Percentiles rank a stretch among this genome's conserved stretches.
Evolutionary conservation across 208 protist genomes (phyloP).

Genomic region (Leishmania lainsoni): DNA sequence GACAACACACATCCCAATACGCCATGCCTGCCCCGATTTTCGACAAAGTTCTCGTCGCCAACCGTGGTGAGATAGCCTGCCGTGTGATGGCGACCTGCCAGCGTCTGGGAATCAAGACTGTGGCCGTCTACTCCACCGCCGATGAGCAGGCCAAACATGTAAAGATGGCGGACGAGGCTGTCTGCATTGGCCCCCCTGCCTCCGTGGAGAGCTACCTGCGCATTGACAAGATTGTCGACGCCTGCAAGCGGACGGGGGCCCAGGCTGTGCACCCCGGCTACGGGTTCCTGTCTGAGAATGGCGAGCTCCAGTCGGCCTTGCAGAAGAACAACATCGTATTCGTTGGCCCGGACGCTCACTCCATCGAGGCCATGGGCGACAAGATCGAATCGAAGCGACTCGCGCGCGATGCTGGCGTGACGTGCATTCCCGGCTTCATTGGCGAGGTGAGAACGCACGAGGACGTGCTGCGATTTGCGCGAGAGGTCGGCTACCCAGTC

Average conservation of each 20-base stretch:
- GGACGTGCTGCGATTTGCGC: slow-evolving; percentile 50
- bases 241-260: slow-evolving; percentile 79
- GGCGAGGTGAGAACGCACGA: slow-evolving; percentile 41
- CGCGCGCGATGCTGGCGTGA: slow-evolving; percentile 86
- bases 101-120: slow-evolving; percentile 93
- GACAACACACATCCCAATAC: background rate
- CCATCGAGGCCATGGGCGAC: slow-evolving; percentile 94
- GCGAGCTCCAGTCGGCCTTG: slow-evolving; percentile 84
- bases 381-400: slow-evolving; percentile 94
- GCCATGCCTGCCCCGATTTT: slow-evolving; percentile 42
- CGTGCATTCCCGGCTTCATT: slow-evolving; percentile 80
- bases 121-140: slow-evolving; percentile 95
- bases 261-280: slow-evolving; percentile 97
- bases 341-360: slow-evolving; percentile 92
- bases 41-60: slow-evolving; percentile 97
- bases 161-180: slow-evolving; percentile 83
- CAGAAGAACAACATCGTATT: slow-evolving; percentile 87
- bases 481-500: slow-evolving; percentile 93
- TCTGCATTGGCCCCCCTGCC: slow-evolving; percentile 63
- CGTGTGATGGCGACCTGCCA: slow-evolving; percentile 93
- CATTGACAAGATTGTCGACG: slow-evolving; percentile 93
- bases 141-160: slow-evolving; percentile 94
- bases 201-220: slow-evolving; percentile 88
- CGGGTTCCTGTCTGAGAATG: slow-evolving; percentile 98
- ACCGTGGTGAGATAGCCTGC: slow-evolving; percentile 98